phyloP scores from a whole-genome alignment of 2,329 filamentous ascomycete species.

The Arthrobotrys pseudoclavata region DNA sequence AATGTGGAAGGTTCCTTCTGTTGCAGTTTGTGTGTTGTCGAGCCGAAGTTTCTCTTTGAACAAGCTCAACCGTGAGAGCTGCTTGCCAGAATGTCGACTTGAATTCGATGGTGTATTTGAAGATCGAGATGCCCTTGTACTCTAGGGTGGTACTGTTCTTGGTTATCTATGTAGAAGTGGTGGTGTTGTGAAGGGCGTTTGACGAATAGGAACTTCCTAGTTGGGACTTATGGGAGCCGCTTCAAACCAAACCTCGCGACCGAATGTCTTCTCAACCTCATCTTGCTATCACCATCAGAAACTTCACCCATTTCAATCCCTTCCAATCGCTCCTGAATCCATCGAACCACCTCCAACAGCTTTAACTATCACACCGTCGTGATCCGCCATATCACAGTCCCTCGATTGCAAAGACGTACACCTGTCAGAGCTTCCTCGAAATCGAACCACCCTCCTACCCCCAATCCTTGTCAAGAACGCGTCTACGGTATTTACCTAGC shows the following conservation, averaged over 20 bases:
- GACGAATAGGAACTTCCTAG: not conserved
- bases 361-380: not conserved
- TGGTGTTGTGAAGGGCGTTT: not conserved
- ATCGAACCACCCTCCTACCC: not conserved
- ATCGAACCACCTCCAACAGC: not conserved
- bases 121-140: too few species aligned
- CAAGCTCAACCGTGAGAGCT: not conserved
- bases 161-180: not conserved
- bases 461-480: constrained; percentile 1
- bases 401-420: not conserved
- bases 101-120: not conserved
- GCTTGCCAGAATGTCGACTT: not conserved
- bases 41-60: constrained; percentile 6
- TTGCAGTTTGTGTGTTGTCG: constrained; percentile 31
- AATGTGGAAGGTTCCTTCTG: not conserved
- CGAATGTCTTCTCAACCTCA: constrained; percentile 13
- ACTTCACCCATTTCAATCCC: not conserved
- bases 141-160: not conserved
- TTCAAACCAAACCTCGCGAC: constrained; percentile 27
- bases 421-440: not conserved
- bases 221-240: not conserved
- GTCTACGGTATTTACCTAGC: constrained; percentile 7
- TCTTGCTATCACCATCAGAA: not conserved
- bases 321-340: not conserved
- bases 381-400: too few species aligned